Conservation (phyloP, 2,329 filamentous ascomycete species). For the Fusarium sp. region DNA sequence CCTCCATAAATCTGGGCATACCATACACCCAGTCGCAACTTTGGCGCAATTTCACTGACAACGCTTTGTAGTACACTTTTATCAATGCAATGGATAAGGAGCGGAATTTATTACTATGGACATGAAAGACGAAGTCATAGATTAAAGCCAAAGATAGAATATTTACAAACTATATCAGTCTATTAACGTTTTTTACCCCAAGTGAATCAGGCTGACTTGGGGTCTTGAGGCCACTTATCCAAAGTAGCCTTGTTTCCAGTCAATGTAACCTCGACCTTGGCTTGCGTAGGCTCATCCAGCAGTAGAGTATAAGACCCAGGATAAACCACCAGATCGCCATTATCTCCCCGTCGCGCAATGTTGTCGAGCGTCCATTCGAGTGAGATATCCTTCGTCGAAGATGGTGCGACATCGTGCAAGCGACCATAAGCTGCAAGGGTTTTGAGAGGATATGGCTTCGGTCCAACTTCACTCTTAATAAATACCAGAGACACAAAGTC, state of each 20-base stretch:
- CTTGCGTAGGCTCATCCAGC: constrained; percentile 5
- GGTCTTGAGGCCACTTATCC: not conserved
- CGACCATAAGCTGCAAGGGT: not conserved
- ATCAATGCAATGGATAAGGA: not conserved
- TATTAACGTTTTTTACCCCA: too few species aligned
- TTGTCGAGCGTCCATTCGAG: constrained; percentile 5
- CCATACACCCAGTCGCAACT: too few species aligned
- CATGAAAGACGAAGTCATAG: not conserved
- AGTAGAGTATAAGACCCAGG: not conserved
- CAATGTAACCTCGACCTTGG: not conserved
- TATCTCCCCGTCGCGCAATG: not conserved
- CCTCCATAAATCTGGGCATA: too few species aligned
- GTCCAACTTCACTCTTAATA: not conserved
- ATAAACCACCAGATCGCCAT: not conserved
- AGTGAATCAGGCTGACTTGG: not conserved
- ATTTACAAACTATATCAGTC: too few species aligned
- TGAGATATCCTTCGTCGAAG: not conserved
- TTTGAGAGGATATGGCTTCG: not conserved
- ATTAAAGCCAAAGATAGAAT: not conserved
- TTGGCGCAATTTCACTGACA: rapidly evolving
- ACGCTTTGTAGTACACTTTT: not conserved
- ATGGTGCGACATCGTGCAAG: not conserved
- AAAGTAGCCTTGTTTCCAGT: not conserved
- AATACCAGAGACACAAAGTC: not conserved
- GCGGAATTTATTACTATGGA: not conserved